A percentile compares a stretch with the other conserved stretches of the same genome.
Conservation (phyloP, 192 early-diverging fungal species). For the Backusella westeae region DNA sequence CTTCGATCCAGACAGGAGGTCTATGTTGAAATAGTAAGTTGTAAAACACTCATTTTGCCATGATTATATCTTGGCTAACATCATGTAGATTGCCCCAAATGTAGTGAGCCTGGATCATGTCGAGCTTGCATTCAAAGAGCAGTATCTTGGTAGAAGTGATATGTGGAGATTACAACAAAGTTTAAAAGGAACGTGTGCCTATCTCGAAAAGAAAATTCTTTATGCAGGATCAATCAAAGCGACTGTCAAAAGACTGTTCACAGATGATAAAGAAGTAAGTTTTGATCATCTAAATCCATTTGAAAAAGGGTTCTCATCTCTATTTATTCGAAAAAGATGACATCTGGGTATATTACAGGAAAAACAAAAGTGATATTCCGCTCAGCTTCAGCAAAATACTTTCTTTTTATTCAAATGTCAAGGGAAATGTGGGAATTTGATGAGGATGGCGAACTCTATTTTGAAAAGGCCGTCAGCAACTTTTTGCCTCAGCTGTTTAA, state of each 20-base stretch:
- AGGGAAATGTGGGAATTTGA: constrained; percentile 98
- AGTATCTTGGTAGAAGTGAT: constrained; percentile 89
- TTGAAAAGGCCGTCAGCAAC: constrained; percentile 87
- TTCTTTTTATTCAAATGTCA: constrained; percentile 95
- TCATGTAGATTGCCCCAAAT: constrained; percentile 61
- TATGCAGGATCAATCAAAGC: constrained; percentile 73
- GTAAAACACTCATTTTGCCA: background rate
- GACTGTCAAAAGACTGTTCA: constrained; percentile 77
- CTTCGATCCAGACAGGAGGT: constrained; percentile 61
- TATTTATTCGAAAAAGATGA: constrained; percentile 42
- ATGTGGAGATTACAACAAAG: constrained; percentile 87
- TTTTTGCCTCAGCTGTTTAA: constrained; percentile 89
- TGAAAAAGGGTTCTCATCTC: background rate
- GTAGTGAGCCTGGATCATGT: constrained; percentile 74
- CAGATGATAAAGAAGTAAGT: constrained; percentile 55
- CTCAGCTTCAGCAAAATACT: constrained; percentile 92
- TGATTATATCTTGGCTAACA: background rate
- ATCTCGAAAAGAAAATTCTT: constrained; percentile 71
- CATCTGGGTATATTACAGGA: constrained; percentile 76
- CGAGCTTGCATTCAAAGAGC: constrained; percentile 85
- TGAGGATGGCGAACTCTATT: constrained; percentile 94
- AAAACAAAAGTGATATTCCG: constrained; percentile 86
- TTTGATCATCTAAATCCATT: background rate
- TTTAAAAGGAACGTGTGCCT: constrained; percentile 68
- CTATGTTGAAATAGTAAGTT: constrained; percentile 55